Base-by-base conservation (phyloP, 2,329 filamentous ascomycete species). In the Paecilomyces variotii region DNA sequence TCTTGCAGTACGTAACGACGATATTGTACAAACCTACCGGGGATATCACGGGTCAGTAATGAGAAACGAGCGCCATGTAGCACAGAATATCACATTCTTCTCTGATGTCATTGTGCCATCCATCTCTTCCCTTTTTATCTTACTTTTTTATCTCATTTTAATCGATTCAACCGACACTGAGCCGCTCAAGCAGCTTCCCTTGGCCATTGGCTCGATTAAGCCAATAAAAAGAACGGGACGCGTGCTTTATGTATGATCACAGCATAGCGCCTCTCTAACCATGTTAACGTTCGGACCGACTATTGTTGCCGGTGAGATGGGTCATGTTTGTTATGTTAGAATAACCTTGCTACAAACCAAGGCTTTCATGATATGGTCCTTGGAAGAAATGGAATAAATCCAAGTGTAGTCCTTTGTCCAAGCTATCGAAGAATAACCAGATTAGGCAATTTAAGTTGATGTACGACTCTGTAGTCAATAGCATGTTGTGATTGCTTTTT, bases 1-100 rank as follows among this genome's bases (percentile, higher is more conserved):
- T 14, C 57, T 35, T 62, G 58, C 67, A 97, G 93, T 97, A 97
- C 76, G 89, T 97, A 35, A 97, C 93, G 3, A 97, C 92, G 2
- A 96, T 97, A 71, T 88, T 97, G 80, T 97, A 97, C 78, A 97
- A 97, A 79, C 91, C 91, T 19, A 91, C 91, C 24, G 80, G 69
- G 30, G 68, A 75, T 61, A 70, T 72, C 50, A 67, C 66, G 11
- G 71, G 67, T 59, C 73, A 70, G 67, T 56, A 57, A 32, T 52
- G 1, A 52, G 27, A 24, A 10, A 26, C 12, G 25, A 28, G 24
- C 24, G 4, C 12, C 50, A 52, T 14, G 24, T 24, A 28, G 10
- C 50, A 52, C 3, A n/a, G 10, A 12, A 28, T 26, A 26, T 28
- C 27, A 12, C 14, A 27, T 52, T 52, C 27, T 52, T 27, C 50